A percentile compares a stretch with the other conserved stretches of the same genome.
Evolutionary conservation across 495 filamentous ascomycete species (phyloP).

Genomic region (Neurospora sp.): DNA sequence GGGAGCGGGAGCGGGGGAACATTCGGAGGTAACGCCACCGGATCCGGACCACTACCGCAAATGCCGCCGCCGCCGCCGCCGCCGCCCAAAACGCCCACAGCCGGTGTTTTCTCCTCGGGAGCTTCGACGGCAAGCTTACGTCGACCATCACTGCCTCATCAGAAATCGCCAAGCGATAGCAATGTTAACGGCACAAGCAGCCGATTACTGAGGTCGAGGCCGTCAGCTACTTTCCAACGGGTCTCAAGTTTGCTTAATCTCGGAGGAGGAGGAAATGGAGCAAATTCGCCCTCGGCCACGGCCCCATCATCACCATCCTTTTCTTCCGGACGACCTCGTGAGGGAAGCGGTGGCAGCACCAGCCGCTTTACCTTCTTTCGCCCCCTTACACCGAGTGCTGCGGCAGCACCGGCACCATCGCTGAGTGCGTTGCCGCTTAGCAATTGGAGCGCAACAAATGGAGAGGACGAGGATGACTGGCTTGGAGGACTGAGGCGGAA

Average conservation of each 20-base stretch:
- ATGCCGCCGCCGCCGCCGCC: background rate
- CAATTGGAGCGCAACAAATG: background rate
- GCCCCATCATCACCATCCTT: background rate
- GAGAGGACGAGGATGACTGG: background rate
- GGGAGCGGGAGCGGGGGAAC: background rate
- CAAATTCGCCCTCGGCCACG: background rate
- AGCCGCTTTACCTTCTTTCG: background rate
- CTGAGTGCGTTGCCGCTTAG: background rate
- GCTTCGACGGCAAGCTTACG: background rate
- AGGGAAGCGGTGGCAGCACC: background rate
- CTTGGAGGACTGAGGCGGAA: background rate
- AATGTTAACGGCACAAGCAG: background rate
- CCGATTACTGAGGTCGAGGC: background rate
- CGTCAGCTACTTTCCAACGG: background rate
- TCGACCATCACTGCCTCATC: background rate
- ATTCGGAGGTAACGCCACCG: background rate
- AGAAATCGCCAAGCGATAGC: background rate
- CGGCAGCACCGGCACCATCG: background rate
- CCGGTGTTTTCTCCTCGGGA: background rate
- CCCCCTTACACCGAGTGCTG: background rate
- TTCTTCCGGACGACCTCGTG: background rate
- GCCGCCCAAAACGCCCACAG: background rate
- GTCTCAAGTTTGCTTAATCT: constrained; percentile 7
- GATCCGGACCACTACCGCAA: background rate
- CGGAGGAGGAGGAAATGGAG: background rate